phyloP scores from a whole-genome alignment of 176 grass and related monocot genomes.

The Triticum aestivum region DNA sequence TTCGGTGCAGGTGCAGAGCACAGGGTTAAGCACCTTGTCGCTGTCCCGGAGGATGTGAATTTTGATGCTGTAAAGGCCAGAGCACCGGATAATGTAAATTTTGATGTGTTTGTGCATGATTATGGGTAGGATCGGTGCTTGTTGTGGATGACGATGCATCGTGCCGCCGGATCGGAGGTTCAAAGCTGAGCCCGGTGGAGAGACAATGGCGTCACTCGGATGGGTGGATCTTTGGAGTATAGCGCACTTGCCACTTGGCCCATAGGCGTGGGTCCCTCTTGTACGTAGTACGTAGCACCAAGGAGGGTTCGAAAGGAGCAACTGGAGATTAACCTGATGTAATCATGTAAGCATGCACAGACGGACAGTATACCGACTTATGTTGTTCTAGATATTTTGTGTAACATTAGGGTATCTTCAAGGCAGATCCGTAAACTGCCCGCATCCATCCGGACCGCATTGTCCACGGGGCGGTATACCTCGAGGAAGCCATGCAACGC shows the following conservation, averaged over 20 bases:
- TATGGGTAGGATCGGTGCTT: not conserved
- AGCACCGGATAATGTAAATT: constrained; percentile 19
- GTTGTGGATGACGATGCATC: constrained; percentile 36
- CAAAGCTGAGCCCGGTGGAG: not conserved
- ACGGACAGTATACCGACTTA: too few relatives aligned
- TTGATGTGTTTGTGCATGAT: not conserved
- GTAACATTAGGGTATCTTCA: too few relatives aligned
- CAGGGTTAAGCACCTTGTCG: constrained; percentile 2
- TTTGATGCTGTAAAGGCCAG: not conserved
- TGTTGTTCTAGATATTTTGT: too few relatives aligned
- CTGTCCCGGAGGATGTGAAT: not conserved
- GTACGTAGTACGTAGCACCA: not conserved
- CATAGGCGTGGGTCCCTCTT: not conserved
- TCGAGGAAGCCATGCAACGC: too few relatives aligned
- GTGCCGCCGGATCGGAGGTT: too few relatives aligned
- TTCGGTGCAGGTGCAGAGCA: not conserved
- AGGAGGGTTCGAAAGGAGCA: not conserved
- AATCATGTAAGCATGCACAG: not conserved
- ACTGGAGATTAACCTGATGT: not conserved
- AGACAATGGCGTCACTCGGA: constrained; percentile 5
- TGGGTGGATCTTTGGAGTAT: not conserved
- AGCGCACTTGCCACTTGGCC: not conserved
- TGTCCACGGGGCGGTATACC: too few relatives aligned
- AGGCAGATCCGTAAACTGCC: too few relatives aligned
- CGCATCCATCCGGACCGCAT: too few relatives aligned